These are phyloP conservation scores for Gracilaria domingensis DNA, from an alignment of 23 red algal species.

Conservation along the genomic window DNA sequence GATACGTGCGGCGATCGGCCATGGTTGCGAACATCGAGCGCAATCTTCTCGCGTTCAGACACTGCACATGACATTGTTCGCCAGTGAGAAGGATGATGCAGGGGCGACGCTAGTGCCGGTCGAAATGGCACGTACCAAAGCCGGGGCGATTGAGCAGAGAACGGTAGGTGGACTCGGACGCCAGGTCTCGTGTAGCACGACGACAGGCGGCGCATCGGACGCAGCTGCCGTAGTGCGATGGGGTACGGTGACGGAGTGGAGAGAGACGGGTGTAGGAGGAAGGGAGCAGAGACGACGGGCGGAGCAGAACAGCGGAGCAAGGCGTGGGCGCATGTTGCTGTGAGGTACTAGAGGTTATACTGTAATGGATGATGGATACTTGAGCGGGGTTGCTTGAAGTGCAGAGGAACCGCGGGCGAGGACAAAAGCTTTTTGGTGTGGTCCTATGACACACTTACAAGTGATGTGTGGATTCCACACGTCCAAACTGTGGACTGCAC, in stretches of 20 bases:
- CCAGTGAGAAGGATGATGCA: not conserved
- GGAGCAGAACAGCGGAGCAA: too few species aligned
- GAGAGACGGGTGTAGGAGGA: too few species aligned
- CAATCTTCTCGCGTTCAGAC: slow-evolving; percentile 50
- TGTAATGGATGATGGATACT: not conserved
- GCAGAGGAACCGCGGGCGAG: too few species aligned
- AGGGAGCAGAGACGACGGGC: too few species aligned
- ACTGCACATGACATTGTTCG: not conserved
- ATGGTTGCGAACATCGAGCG: slow-evolving; percentile 90
- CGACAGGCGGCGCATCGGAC: slow-evolving; percentile 75
- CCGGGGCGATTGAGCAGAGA: slow-evolving; percentile 81
- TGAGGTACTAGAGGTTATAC: too few species aligned
- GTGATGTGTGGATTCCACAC: too few species aligned
- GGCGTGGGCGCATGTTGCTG: too few species aligned
- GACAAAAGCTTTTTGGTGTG: not conserved
- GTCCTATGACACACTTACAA: too few species aligned
- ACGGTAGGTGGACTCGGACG: slow-evolving; percentile 79
- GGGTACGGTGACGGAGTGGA: too few species aligned
- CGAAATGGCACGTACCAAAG: slow-evolving; percentile 57
- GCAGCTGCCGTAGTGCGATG: too few species aligned
- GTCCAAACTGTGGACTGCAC: too few species aligned
- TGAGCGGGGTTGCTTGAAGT: too few species aligned
- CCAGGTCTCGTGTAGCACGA: slow-evolving; percentile 94
- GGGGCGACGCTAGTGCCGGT: not conserved
- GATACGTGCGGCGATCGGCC: slow-evolving; percentile 78